Percentiles rank a stretch among this genome's conserved stretches.
Evolutionary conservation across 805 yeast species (phyloP).

Genomic region (Clavispora vitiphila): DNA sequence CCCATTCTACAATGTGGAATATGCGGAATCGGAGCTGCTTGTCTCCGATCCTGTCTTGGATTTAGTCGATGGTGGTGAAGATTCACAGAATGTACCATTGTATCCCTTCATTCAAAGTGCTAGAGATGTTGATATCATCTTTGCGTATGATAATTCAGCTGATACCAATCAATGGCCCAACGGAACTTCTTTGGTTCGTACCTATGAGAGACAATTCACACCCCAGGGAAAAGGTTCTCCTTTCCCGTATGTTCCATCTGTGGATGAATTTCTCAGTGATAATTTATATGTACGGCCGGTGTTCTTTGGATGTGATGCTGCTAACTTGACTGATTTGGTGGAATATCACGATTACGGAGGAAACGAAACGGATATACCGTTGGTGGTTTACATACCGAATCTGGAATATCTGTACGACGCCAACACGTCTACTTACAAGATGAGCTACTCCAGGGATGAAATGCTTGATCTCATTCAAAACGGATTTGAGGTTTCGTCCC

Average conservation of each 20-base stretch:
- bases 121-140: conserved; percentile 56
- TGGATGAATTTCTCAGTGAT: conserved; percentile 4
- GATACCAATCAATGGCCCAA: conserved; percentile 67
- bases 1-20: conserved; percentile 50
- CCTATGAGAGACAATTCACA: conserved; percentile 51
- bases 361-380: conserved; percentile 16
- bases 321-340: conserved; percentile 5
- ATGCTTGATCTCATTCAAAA: conserved; percentile 13
- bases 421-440: conserved; percentile 21
- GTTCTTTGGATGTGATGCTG: conserved; percentile 15
- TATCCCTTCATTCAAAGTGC: conserved; percentile 59
- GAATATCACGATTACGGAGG: conserved; percentile 5
- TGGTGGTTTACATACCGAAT: conserved; percentile 19
- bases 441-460: conserved; percentile 18
- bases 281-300: conserved; percentile 7
- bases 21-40: conserved; percentile 32
- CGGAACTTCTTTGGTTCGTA: conserved; percentile 53
- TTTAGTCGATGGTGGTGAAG: conserved; percentile 80
- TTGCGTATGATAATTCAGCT: conserved; percentile 65
- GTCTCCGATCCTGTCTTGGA: conserved; percentile 36
- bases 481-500: conserved; percentile 18
- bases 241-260: conserved; percentile 14
- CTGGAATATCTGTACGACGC: conserved; percentile 13
- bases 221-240: conserved; percentile 15
- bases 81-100: conserved; percentile 65